phyloP scores from a whole-genome alignment of 495 filamentous ascomycete genomes.

The Tirmania nivea region DNA sequence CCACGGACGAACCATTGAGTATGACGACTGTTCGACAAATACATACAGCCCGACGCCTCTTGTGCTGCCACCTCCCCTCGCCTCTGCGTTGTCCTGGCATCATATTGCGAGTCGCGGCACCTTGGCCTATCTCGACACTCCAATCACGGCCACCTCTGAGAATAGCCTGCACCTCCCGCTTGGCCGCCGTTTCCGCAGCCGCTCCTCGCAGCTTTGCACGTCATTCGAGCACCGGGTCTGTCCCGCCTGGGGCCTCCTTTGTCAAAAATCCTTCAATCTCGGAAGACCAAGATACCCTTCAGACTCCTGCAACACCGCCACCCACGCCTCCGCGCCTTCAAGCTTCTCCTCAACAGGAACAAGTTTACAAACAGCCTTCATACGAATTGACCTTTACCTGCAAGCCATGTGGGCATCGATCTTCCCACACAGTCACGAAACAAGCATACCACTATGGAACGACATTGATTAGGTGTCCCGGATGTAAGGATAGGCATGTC shows the following conservation, averaged over 20 bases:
- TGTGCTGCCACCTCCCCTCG: neutral
- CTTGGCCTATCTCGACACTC: too few species aligned
- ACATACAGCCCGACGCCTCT: neutral
- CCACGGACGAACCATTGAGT: too few species aligned
- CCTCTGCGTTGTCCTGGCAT: neutral
- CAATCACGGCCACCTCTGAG: too few species aligned
- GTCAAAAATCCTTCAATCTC: neutral
- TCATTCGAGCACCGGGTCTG: neutral
- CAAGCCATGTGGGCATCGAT: slow-evolving; percentile 56
- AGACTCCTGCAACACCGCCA: neutral
- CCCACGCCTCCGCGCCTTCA: neutral
- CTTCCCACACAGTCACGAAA: slow-evolving; percentile 59
- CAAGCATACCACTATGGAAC: slow-evolving; percentile 83
- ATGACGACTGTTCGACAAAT: too few species aligned
- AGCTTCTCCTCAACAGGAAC: neutral
- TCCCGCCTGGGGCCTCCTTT: neutral
- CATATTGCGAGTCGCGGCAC: neutral
- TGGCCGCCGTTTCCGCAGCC: neutral
- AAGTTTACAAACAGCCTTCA: slow-evolving; percentile 31
- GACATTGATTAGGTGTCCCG: slow-evolving; percentile 67
- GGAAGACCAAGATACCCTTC: neutral
- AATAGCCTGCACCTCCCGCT: too few species aligned
- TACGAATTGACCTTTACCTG: slow-evolving; percentile 87
- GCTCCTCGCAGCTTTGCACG: neutral
- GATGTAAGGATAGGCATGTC: slow-evolving; percentile 64